These are phyloP conservation scores for Pichia membranifaciens DNA, from an alignment of 805 yeast species.

Conservation along the genomic window DNA sequence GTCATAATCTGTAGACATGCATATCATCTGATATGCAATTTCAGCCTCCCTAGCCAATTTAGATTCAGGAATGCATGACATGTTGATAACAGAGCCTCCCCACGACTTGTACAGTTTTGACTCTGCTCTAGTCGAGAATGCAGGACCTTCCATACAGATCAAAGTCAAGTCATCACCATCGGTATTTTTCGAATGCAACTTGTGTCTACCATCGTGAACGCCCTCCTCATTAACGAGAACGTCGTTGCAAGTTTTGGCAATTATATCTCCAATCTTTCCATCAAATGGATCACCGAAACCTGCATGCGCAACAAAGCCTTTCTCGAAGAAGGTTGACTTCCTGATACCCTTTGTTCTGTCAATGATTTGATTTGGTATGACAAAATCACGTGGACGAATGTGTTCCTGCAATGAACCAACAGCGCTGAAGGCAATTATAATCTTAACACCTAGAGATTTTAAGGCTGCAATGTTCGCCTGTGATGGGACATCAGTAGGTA, in stretches of 20 bases:
- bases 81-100: constrained; percentile 94
- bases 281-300: constrained; percentile 98
- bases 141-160: constrained; percentile 99
- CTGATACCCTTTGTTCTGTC: constrained; percentile 97
- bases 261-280: constrained; percentile 56
- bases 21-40: constrained; percentile 92
- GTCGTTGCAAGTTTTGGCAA: constrained; percentile 50
- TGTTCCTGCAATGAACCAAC: constrained; percentile 91
- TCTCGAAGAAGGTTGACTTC: constrained; percentile 81
- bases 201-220: constrained; percentile 17
- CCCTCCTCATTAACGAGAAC: constrained; percentile 51
- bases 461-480: constrained; percentile 95
- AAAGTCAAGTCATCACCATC: constrained; percentile 71
- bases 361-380: constrained; percentile 91
- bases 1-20: constrained; percentile 98
- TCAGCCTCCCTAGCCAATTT: constrained; percentile 97
- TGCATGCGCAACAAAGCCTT: constrained; percentile 95
- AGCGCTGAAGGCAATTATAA: constrained; percentile 88
- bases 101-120: constrained; percentile 76
- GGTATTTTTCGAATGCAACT: constrained; percentile 59
- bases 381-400: constrained; percentile 92
- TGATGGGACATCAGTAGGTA: constrained; percentile 89
- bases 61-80: constrained; percentile 97
- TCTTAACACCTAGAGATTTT: constrained; percentile 79
- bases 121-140: constrained; percentile 95